These are phyloP conservation scores for Purpureocillium takamizusanense DNA, from an alignment of 2,329 filamentous ascomycete species.

Conservation along the genomic window DNA sequence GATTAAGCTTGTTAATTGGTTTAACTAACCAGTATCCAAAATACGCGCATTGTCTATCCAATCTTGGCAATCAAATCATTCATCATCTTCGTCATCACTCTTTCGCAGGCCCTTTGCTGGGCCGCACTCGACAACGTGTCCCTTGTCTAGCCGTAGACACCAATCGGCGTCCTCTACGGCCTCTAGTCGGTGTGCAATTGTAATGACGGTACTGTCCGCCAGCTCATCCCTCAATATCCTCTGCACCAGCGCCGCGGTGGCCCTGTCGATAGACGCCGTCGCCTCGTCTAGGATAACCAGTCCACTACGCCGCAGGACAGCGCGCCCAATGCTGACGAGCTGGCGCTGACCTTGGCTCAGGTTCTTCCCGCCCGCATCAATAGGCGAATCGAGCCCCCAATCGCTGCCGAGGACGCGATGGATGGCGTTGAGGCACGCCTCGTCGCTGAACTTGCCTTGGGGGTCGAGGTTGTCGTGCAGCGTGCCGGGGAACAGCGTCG, in stretches of 20 bases:
- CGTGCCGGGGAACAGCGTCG: slow-evolving; percentile 50
- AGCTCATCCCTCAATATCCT: slow-evolving; percentile 47
- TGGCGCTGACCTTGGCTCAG: slow-evolving; percentile 55
- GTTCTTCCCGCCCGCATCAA: slow-evolving; percentile 53
- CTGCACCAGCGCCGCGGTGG: slow-evolving; percentile 50
- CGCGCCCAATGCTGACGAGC: slow-evolving; percentile 50
- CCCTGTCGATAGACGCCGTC: slow-evolving; percentile 53
- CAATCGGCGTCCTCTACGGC: slow-evolving; percentile 51
- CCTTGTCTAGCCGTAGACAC: slow-evolving; percentile 43
- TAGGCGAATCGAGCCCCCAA: slow-evolving; percentile 38
- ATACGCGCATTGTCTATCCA: too few species aligned
- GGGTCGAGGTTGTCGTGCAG: slow-evolving; percentile 61
- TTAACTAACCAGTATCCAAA: too few species aligned
- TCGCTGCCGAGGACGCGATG: slow-evolving; percentile 46
- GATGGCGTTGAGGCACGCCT: slow-evolving; percentile 41
- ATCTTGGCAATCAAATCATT: too few species aligned
- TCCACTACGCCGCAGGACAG: slow-evolving; percentile 49
- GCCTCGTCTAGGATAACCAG: slow-evolving; percentile 57
- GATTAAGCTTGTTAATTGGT: too few species aligned
- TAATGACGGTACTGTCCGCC: slow-evolving; percentile 49
- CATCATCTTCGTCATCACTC: too few species aligned
- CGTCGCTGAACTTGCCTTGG: slow-evolving; percentile 45
- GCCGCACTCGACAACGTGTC: slow-evolving; percentile 40
- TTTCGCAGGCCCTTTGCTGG: slow-evolving; percentile 16
- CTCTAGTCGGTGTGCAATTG: slow-evolving; percentile 56